Evolutionary conservation across 345 rosid species (phyloP), one percentile per base, ranked within the genome.

Genomic region (Populus davidiana): DNA sequence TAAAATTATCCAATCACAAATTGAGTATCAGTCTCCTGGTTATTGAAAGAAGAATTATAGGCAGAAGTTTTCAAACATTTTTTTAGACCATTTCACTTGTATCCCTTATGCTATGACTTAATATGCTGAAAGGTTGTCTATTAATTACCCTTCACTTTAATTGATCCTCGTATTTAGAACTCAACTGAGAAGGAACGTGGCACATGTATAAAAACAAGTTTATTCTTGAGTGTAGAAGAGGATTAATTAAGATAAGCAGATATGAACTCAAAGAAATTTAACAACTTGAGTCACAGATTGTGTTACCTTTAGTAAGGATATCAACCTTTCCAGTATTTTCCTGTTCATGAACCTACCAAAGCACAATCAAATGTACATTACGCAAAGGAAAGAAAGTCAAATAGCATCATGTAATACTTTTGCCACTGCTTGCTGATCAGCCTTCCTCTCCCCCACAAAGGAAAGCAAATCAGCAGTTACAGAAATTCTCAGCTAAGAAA

Each of bases 291-390:
- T 54, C 36, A 62, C 43, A 62, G 13, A 38, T 79, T 63, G 71
- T 11, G 13, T 61, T 81, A 88, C 88, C 90, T 86, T 86, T 88
- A n/a, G 90, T 86, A 56, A 88, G 85, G 50, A 88, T 36, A 49
- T 84, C 82, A 71, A 68, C 80, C 77, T 86, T 86, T 39, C 69
- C 75, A 0, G 61, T 69, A 75, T 77, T 76, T 54, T 16, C 79
- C 50, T 36, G 78, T 78, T 86, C 83, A 69, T 84, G 88, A 76
- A 87, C 87, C 88, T 86, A 52, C 35, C 66, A 78, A 59, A 49
- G 63, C 25, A 67, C 41, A 75, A 38, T 43, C 14, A 54, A 13
- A 61, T 47, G 18, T 61, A 6, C 68, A 44, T 73, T 23, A 61
- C 31, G 31, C 31, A 2, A 31, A 31, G 31, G 31, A 31, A 31